phyloP scores from a whole-genome alignment of 129 eudicot genomes.

The Lonicera japonica region DNA sequence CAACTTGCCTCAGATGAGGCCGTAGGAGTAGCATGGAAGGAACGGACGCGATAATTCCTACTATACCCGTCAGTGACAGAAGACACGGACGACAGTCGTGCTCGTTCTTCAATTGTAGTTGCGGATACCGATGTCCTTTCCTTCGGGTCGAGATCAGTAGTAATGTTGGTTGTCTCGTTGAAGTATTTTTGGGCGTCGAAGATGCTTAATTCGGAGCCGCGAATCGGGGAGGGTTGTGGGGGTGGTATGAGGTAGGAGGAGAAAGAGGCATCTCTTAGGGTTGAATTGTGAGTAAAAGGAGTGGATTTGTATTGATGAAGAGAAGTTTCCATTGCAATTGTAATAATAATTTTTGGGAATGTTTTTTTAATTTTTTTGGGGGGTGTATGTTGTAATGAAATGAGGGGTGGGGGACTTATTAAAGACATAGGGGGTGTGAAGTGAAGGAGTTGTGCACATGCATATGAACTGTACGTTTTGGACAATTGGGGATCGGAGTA shows the following conservation, averaged over 20 bases:
- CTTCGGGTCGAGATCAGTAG: constrained; percentile 7
- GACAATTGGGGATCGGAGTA: too few relatives aligned
- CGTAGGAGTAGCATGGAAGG: constrained; percentile 55
- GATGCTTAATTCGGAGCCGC: constrained; percentile 50
- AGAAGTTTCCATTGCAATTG: constrained; percentile 20
- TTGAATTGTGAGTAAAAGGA: constrained; percentile 8
- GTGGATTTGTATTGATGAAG: constrained; percentile 7
- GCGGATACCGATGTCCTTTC: neutral
- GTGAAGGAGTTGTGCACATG: too few relatives aligned
- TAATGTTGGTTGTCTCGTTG: constrained; percentile 17
- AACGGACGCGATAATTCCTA: constrained; percentile 23
- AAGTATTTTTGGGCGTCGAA: constrained; percentile 58
- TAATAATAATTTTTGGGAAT: too few relatives aligned
- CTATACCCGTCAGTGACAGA: constrained; percentile 19
- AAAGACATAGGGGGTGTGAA: too few relatives aligned
- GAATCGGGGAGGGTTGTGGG: constrained; percentile 4
- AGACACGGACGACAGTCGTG: constrained; percentile 42
- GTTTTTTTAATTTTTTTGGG: too few relatives aligned
- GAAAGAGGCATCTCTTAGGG: constrained; percentile 25
- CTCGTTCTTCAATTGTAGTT: neutral
- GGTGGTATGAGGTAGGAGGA: constrained; percentile 28
- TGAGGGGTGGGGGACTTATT: too few relatives aligned
- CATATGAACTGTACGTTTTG: too few relatives aligned
- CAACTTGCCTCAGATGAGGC: constrained; percentile 65
- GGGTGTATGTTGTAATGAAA: too few relatives aligned